These are phyloP conservation scores for Auriscalpium orientale DNA, from an alignment of 768 basidiomycete species.

Conservation along the genomic window DNA sequence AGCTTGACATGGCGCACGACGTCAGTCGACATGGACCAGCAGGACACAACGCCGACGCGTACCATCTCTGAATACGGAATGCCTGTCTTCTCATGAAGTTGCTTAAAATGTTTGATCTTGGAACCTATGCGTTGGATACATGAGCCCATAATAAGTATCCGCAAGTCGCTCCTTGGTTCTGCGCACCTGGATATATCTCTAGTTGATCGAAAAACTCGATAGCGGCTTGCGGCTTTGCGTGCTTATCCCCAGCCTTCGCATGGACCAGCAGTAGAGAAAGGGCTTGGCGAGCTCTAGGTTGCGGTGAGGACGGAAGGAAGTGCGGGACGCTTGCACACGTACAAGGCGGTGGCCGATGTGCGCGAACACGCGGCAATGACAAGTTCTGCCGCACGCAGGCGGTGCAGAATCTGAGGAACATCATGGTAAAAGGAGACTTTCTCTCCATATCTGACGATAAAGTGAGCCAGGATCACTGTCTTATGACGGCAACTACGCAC, in stretches of 20 bases:
- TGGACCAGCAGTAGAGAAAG: slow-evolving; percentile 55
- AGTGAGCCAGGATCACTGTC: neutral
- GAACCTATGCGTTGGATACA: slow-evolving; percentile 40
- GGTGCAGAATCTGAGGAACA: slow-evolving; percentile 65
- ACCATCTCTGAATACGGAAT: slow-evolving; percentile 50
- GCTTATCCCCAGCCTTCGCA: slow-evolving; percentile 26
- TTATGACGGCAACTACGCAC: slow-evolving; percentile 18
- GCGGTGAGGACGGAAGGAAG: neutral
- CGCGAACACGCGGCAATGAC: slow-evolving; percentile 69
- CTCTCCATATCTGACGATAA: slow-evolving; percentile 37
- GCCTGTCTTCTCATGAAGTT: slow-evolving; percentile 46
- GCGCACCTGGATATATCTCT: slow-evolving; percentile 65
- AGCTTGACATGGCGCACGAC: slow-evolving; percentile 22
- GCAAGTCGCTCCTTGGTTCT: too few relatives aligned
- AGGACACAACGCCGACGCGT: neutral
- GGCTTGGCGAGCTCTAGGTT: slow-evolving; percentile 62
- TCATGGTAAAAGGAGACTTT: slow-evolving; percentile 67
- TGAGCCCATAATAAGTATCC: too few relatives aligned
- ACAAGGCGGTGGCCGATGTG: slow-evolving; percentile 65
- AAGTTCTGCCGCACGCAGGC: slow-evolving; percentile 40
- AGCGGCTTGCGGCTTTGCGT: slow-evolving; percentile 34
- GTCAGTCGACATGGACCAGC: neutral
- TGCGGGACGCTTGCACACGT: slow-evolving; percentile 17
- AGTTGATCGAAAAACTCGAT: slow-evolving; percentile 58
- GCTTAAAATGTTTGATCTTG: slow-evolving; percentile 75